Evolutionary conservation across 768 basidiomycete species (phyloP), one percentile per base, ranked within the genome.

Genomic region (Lactifluus rugatus): DNA sequence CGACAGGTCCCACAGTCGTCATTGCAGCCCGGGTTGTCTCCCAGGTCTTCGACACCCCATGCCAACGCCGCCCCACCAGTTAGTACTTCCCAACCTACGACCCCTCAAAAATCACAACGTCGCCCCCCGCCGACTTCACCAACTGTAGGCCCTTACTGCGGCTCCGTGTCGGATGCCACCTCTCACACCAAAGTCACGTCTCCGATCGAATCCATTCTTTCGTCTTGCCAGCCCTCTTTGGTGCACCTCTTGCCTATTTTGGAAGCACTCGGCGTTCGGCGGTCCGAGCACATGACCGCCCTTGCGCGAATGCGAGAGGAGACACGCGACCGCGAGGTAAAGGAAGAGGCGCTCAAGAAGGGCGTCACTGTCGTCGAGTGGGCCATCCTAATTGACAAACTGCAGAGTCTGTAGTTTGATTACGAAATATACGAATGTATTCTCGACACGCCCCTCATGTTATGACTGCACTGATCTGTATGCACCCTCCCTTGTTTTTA

Each of bases 331-430:
- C 71, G 80, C 57, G 84, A 87, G 67, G 75, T 89, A 48, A 84
- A 77, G 69, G 83, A 85, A 64, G 83, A 82, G 62, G 87, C 85
- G 54, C 66, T 89, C 70, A 79, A 72, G 66, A 73, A 78, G 64
- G 87, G 87, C 1, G 73, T 89, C 51, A 87, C 85, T 0, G 75
- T 86, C 8, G 73, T 89, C 71, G 87, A 89, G 64, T 89, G 87
- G 87, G 87, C 87, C 21, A 84, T 88, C 65, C 72, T 89, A 64
- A 69, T 89, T 57, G 87, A 89, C 69, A 80, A 73, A 65, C 67
- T 87, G 61, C 79, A 78, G 61, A 72, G 66, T 37, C 62, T 73
- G 56, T 75, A 48, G 36, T 64, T 44, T 32, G 2, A 17, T 6
- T 37, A 7, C 26, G 8, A 42, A 28, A 36, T 17, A 46, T 25